These are phyloP conservation scores for Aspergillus sp. DNA, from an alignment of 2,329 filamentous ascomycete genomes.

Conservation along the genomic window DNA sequence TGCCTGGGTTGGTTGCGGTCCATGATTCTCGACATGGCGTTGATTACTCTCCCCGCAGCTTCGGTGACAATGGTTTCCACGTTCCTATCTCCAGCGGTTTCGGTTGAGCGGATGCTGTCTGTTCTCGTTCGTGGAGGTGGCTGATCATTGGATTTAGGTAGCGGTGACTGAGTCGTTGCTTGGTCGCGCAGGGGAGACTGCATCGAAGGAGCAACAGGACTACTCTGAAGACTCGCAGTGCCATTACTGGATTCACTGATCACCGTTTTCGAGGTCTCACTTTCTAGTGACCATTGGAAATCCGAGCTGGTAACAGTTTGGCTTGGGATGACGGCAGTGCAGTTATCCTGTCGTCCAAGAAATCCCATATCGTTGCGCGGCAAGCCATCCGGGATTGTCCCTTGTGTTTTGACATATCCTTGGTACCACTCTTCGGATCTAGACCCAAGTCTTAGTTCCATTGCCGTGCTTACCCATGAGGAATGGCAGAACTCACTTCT, in stretches of 20 bases:
- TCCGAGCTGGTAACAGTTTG: neutral
- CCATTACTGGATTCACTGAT: neutral
- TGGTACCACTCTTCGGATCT: slow-evolving; percentile 34
- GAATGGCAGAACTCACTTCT: slow-evolving; percentile 34
- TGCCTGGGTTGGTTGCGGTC: slow-evolving; percentile 18
- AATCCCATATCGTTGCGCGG: slow-evolving; percentile 8
- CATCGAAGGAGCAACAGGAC: neutral
- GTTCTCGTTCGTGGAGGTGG: neutral
- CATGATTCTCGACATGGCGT: slow-evolving; percentile 27
- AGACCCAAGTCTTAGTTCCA: slow-evolving; percentile 10
- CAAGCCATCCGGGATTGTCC: slow-evolving; percentile 11
- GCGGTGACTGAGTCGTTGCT: slow-evolving; percentile 9
- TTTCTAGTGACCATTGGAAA: slow-evolving; percentile 2
- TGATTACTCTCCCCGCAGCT: slow-evolving; percentile 26
- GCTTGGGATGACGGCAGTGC: slow-evolving; percentile 1
- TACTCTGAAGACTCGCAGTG: slow-evolving; percentile 1
- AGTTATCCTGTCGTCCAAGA: neutral
- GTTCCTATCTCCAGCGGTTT: slow-evolving; percentile 4
- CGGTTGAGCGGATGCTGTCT: slow-evolving; percentile 3
- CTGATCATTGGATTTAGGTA: slow-evolving; percentile 8
- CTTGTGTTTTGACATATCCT: slow-evolving; percentile 15
- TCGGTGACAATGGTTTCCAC: slow-evolving; percentile 20
- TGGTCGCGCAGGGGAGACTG: neutral
- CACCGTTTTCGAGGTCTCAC: slow-evolving; percentile 2
- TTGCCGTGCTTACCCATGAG: neutral